A percentile compares a stretch with the other conserved stretches of the same genome.
phyloP scores from a whole-genome alignment of 345 rosid species.

The Melaleuca alternifolia region DNA sequence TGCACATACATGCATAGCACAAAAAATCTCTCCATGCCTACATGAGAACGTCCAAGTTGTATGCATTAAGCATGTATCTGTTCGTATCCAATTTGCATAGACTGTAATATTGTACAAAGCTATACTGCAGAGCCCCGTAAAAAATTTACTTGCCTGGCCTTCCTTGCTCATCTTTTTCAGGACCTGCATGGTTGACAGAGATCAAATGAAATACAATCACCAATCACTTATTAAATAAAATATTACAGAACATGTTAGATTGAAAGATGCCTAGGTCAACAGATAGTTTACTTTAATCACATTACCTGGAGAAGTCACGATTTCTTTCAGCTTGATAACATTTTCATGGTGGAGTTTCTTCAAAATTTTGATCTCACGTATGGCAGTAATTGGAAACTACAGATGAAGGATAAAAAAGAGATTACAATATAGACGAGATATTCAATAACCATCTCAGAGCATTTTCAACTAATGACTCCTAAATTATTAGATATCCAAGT shows the following conservation, averaged over 20 bases:
- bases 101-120: neutral
- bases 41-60: neutral
- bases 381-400: slow-evolving; percentile 78
- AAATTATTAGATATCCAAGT: neutral
- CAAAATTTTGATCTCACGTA: slow-evolving; percentile 69
- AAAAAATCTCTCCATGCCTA: neutral
- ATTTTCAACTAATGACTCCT: neutral
- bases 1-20: neutral
- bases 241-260: neutral
- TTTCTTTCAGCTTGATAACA: slow-evolving; percentile 62
- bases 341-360: slow-evolving; percentile 71
- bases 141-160: slow-evolving; percentile 50
- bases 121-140: neutral
- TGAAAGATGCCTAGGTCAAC: neutral
- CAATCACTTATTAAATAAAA: neutral
- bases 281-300: neutral
- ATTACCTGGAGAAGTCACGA: slow-evolving; percentile 68
- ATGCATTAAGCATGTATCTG: neutral
- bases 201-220: neutral
- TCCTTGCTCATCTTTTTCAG: slow-evolving; percentile 85
- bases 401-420: neutral
- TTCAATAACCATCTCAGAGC: neutral
- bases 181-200: slow-evolving; percentile 29
- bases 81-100: neutral
- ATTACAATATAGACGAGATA: neutral